Conservation (phyloP, 2,329 filamentous ascomycete species). For the Alternaria triticimaculans region DNA sequence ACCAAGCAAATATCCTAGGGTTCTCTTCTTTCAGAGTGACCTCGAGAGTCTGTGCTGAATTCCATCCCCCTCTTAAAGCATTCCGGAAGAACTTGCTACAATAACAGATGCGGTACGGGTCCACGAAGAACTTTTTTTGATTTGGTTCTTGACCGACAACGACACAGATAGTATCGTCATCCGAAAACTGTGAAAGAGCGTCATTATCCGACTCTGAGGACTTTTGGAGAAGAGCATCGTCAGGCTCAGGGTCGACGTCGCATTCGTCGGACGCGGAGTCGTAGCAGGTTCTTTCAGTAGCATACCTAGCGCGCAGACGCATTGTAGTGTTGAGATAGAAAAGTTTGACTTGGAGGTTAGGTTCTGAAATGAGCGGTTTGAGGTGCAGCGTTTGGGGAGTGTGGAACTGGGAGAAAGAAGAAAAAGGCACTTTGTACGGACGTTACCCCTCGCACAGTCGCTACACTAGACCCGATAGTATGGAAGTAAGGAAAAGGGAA, state of each 20-base stretch:
- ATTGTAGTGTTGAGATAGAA: background rate
- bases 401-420: background rate
- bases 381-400: background rate
- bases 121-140: background rate
- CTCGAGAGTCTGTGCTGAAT: background rate
- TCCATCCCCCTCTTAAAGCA: background rate
- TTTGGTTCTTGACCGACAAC: background rate
- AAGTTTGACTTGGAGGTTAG: background rate
- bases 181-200: background rate
- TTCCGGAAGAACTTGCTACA: background rate
- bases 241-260: background rate
- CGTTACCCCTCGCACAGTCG: background rate
- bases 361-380: background rate
- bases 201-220: background rate
- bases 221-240: background rate
- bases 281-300: background rate
- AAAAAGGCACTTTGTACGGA: background rate
- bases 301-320: background rate
- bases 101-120: background rate
- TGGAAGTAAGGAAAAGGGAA: background rate
- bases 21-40: background rate
- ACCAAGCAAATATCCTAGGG: background rate
- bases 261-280: background rate
- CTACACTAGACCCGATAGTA: background rate
- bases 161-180: background rate